A percentile compares a stretch with the other conserved stretches of the same genome.
Evolutionary conservation across 2,329 filamentous ascomycete species (phyloP).

Genomic region (Drechslera avenae): DNA sequence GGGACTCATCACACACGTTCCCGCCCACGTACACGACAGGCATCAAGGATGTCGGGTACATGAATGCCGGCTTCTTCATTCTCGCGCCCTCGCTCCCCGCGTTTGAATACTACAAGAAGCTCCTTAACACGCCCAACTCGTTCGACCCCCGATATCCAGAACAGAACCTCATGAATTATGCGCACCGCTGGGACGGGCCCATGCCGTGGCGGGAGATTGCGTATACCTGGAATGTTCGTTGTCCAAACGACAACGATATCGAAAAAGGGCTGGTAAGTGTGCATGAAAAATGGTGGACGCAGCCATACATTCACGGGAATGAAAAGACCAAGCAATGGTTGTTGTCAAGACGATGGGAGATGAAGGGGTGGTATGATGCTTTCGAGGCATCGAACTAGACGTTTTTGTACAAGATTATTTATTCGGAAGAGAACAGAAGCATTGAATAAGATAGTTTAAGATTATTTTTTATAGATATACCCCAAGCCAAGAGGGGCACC

Average conservation of each 20-base stretch:
- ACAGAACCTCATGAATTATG: conserved; percentile 48
- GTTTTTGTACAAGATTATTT: too few relatives aligned
- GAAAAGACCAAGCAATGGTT: conserved; percentile 42
- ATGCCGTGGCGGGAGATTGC: conserved; percentile 50
- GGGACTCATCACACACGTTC: conserved; percentile 38
- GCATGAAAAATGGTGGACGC: conserved; percentile 50
- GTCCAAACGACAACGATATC: conserved; percentile 44
- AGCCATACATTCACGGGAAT: conserved; percentile 31
- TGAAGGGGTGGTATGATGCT: conserved; percentile 48
- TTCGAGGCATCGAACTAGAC: not conserved
- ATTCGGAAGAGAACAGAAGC: too few relatives aligned
- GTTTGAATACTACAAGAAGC: conserved; percentile 41
- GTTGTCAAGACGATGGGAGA: conserved; percentile 44
- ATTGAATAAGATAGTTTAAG: too few relatives aligned
- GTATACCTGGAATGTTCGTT: conserved; percentile 48
- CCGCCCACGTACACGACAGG: conserved; percentile 40
- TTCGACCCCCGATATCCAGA: conserved; percentile 45
- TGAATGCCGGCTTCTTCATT: conserved; percentile 50
- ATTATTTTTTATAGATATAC: too few relatives aligned
- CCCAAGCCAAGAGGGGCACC: too few relatives aligned
- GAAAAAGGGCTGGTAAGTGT: conserved; percentile 44
- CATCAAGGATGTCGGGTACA: conserved; percentile 36
- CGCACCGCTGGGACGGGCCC: conserved; percentile 43
- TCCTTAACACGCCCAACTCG: conserved; percentile 34
- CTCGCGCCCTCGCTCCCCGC: conserved; percentile 36